Conservation (phyloP, 2,329 filamentous ascomycete species). For the Clarireedia homoeocarpa region DNA sequence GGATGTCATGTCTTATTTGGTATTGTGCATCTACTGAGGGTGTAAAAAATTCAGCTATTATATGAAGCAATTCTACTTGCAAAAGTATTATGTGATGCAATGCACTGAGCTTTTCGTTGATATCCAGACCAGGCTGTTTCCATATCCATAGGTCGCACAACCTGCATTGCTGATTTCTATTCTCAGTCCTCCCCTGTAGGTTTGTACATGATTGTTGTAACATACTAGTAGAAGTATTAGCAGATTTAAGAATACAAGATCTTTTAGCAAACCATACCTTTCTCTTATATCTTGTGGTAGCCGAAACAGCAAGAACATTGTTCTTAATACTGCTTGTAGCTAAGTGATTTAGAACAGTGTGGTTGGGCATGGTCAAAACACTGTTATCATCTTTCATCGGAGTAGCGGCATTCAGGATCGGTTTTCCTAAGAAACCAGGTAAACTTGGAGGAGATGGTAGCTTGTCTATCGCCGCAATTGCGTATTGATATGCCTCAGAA, state of each 20-base stretch:
- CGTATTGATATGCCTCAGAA: slow-evolving; percentile 63
- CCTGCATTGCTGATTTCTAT: neutral
- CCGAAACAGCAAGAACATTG: slow-evolving; percentile 87
- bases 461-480: slow-evolving; percentile 66
- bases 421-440: slow-evolving; percentile 87
- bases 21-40: slow-evolving; percentile 2
- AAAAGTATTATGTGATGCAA: neutral
- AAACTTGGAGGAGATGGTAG: slow-evolving; percentile 77
- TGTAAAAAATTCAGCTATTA: neutral
- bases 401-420: slow-evolving; percentile 84
- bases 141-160: slow-evolving; percentile 1
- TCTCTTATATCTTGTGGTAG: slow-evolving; percentile 93
- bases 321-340: slow-evolving; percentile 98
- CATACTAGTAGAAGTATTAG: slow-evolving; percentile 57
- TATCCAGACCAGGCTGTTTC: slow-evolving; percentile 6
- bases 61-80: neutral
- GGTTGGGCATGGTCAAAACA: slow-evolving; percentile 93
- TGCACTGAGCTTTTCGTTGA: neutral
- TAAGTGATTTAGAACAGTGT: slow-evolving; percentile 92
- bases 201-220: slow-evolving; percentile 97
- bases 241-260: neutral
- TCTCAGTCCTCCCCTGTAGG: slow-evolving; percentile 48
- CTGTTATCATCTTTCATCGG: slow-evolving; percentile 98
- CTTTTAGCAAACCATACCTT: slow-evolving; percentile 53
- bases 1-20: neutral